Conservation (phyloP, 169 alveolate genomes). For the Amoebophrya sp. region DNA sequence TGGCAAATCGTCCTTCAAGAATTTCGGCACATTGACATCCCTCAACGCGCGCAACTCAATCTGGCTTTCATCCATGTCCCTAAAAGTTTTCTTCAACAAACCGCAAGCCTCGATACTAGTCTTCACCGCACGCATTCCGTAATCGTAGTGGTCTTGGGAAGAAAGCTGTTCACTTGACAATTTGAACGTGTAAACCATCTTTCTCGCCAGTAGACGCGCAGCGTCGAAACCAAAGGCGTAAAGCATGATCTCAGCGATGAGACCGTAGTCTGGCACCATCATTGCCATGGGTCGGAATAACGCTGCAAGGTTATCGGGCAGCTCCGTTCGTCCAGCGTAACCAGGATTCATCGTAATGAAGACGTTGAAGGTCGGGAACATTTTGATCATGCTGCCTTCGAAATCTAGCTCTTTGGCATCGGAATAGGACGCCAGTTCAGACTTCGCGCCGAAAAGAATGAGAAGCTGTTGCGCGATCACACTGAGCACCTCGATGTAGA, state of each 20-base stretch:
- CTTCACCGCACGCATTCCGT: slow-evolving; percentile 93
- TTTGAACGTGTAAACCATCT: slow-evolving; percentile 77
- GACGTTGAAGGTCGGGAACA: slow-evolving; percentile 87
- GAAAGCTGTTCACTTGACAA: slow-evolving; percentile 82
- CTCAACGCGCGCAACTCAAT: slow-evolving; percentile 80
- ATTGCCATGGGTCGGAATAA: slow-evolving; percentile 90
- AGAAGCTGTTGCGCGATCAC: slow-evolving; percentile 83
- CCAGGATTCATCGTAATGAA: slow-evolving; percentile 94
- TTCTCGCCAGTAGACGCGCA: slow-evolving; percentile 78
- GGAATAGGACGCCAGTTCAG: slow-evolving; percentile 40
- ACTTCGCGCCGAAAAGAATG: slow-evolving; percentile 62
- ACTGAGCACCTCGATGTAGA: slow-evolving; percentile 89
- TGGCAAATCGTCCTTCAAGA: slow-evolving; percentile 86
- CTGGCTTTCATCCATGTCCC: slow-evolving; percentile 80
- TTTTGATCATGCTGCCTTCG: slow-evolving; percentile 73
- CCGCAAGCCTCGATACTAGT: slow-evolving; percentile 90
- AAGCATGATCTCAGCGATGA: slow-evolving; percentile 82
- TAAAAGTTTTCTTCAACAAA: slow-evolving; percentile 73
- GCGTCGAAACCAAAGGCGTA: slow-evolving; percentile 89
- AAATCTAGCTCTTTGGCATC: slow-evolving; percentile 69
- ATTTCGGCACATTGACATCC: slow-evolving; percentile 91
- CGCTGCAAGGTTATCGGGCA: slow-evolving; percentile 92
- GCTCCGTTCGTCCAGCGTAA: slow-evolving; percentile 90
- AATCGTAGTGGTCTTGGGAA: slow-evolving; percentile 75
- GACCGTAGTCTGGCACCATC: slow-evolving; percentile 89